A percentile compares a stretch with the other conserved stretches of the same genome.
Evolutionary conservation across 176 grass and related monocot species (phyloP).

Genomic region (Paspalum vaginatum): DNA sequence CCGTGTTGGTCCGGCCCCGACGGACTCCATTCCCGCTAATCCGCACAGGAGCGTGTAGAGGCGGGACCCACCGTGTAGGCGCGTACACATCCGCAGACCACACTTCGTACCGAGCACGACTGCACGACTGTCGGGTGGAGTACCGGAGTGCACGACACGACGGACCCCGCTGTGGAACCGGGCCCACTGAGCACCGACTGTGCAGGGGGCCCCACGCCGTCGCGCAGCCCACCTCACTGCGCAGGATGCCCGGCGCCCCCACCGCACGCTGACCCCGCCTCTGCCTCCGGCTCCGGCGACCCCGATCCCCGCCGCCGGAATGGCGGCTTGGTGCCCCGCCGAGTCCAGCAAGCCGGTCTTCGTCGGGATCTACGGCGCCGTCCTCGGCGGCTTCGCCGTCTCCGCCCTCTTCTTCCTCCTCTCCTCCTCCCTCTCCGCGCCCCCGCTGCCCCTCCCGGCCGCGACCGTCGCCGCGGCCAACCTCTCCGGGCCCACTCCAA

Average conservation of each 20-base stretch:
- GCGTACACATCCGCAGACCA: neutral
- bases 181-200: neutral
- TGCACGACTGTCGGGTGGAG: too few species aligned
- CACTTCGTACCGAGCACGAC: too few species aligned
- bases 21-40: neutral
- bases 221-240: neutral
- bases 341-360: constrained; percentile 62
- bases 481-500: constrained; percentile 1
- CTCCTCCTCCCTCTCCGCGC: constrained; percentile 55
- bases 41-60: neutral
- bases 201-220: neutral
- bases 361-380: constrained; percentile 66
- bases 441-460: constrained; percentile 41
- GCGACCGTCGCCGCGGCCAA: neutral
- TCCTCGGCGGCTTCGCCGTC: constrained; percentile 66
- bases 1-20: too few species aligned
- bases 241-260: constrained; percentile 24
- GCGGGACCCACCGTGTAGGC: neutral
- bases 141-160: constrained; percentile 4
- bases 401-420: constrained; percentile 73
- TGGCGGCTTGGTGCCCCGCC: constrained; percentile 45
- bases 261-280: constrained; percentile 14
- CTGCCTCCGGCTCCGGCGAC: constrained; percentile 23
- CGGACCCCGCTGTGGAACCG: neutral
- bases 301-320: constrained; percentile 27